Percentiles rank a stretch among this genome's conserved stretches.
phyloP scores from a whole-genome alignment of 2,329 filamentous ascomycete species.

The Colletotrichum eleusines region DNA sequence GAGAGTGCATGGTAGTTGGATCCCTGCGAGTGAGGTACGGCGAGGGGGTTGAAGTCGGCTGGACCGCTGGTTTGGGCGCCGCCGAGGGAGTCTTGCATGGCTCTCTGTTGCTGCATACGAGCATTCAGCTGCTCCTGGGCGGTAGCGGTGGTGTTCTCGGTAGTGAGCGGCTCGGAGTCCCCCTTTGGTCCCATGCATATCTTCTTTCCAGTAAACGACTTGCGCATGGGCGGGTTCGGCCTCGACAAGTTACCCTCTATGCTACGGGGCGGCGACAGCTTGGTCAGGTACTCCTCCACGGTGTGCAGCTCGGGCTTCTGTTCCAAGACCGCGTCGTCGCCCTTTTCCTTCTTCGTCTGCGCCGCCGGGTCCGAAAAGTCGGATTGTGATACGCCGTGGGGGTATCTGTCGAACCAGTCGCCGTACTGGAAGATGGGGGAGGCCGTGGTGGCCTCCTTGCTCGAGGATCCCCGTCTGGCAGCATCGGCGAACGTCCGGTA shows the following conservation, averaged over 20 bases:
- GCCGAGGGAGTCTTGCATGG: constrained; percentile 57
- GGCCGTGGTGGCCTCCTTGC: constrained; percentile 60
- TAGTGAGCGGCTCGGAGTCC: constrained; percentile 39
- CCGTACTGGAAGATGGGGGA: constrained; percentile 90
- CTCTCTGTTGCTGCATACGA: constrained; percentile 55
- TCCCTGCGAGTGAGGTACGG: constrained; percentile 56
- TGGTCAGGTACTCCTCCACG: constrained; percentile 93
- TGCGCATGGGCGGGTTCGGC: constrained; percentile 50
- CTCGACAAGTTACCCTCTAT: constrained; percentile 50
- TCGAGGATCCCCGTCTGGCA: constrained; percentile 73
- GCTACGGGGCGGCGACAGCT: constrained; percentile 74
- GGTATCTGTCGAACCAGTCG: constrained; percentile 97
- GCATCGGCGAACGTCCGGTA: constrained; percentile 88
- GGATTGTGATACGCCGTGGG: constrained; percentile 86
- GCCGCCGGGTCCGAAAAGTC: constrained; percentile 84
- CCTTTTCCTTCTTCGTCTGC: constrained; percentile 77
- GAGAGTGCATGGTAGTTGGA: constrained; percentile 62
- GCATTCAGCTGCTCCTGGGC: constrained; percentile 53
- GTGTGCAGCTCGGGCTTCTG: constrained; percentile 92
- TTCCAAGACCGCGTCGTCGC: constrained; percentile 88
- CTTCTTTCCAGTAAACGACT: constrained; percentile 53
- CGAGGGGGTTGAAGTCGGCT: constrained; percentile 56
- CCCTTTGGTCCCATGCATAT: constrained; percentile 40
- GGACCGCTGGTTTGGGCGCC: constrained; percentile 57
- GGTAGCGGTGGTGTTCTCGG: constrained; percentile 50